phyloP scores from a whole-genome alignment of 1,284 basidiomycete species.

The Schizophyllum commune region DNA sequence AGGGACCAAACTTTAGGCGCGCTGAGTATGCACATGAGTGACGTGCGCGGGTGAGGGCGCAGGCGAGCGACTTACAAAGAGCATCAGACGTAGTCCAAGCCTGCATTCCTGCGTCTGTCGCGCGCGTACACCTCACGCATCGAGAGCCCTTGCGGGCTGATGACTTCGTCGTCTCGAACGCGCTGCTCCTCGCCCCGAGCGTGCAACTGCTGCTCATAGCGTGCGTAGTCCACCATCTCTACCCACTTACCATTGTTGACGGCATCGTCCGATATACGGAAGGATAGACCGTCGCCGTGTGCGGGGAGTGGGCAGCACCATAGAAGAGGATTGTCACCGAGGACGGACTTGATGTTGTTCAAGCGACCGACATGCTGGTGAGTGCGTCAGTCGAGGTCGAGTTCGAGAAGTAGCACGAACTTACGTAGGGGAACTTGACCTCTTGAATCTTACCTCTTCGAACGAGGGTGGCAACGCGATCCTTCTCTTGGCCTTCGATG shows the following conservation, averaged over 20 bases:
- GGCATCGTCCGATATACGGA: constrained; percentile 49
- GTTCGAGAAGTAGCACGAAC: constrained; percentile 19
- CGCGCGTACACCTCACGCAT: too few species aligned
- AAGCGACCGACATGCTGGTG: constrained; percentile 68
- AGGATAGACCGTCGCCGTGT: constrained; percentile 61
- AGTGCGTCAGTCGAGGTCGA: constrained; percentile 6
- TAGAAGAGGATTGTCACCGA: constrained; percentile 65
- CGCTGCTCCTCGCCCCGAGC: too few species aligned
- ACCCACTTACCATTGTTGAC: constrained; percentile 75
- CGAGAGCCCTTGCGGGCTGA: too few species aligned
- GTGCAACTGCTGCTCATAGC: too few species aligned
- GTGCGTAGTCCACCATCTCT: constrained; percentile 26
- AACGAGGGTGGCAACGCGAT: constrained; percentile 83
- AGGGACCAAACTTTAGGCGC: constrained; percentile 2
- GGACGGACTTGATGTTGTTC: constrained; percentile 68
- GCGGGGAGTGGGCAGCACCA: constrained; percentile 79
- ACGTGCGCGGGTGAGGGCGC: too few species aligned
- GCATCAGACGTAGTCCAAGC: too few species aligned
- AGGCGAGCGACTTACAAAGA: too few species aligned
- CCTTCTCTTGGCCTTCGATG: constrained; percentile 97
- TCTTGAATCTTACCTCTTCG: constrained; percentile 82
- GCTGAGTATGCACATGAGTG: too few species aligned
- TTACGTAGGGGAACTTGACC: constrained; percentile 91
- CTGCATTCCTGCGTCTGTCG: too few species aligned
- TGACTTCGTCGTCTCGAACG: too few species aligned